Base-by-base conservation (phyloP, 2,329 filamentous ascomycete species). In the Cercospora citrullina region DNA sequence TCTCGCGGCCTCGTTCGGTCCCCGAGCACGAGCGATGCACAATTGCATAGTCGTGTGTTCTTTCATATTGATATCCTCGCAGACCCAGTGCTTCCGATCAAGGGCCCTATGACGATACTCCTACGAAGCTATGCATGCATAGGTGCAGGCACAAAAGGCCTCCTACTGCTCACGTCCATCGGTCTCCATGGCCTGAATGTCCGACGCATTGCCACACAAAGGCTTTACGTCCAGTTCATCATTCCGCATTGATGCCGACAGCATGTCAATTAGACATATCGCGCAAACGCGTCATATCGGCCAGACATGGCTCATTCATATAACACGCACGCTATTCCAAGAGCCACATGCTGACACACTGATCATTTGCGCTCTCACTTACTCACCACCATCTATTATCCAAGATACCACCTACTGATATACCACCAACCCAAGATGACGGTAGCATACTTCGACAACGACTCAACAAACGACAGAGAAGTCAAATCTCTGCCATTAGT, bases 401-500 rank as follows among this genome's bases (percentile, higher is more conserved):
- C 9, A 33, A 33, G 31, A 33, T 33, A 4, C 3, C 31, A 33
- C 31, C 31, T 14, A 36, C 31, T 16, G 33, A 39, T 39, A 39
- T 7, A 39, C 14, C 5, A 7, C 33, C 14, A 39, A 39, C 12
- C 14, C 33, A 39, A 39, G 33, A 39, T 64, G 33, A 21, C 57
- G 28, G 21, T 31, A 26, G 60, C 36, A 33, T 63, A 60, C 28
- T 58, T 30, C 21, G 60, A 63, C 39, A 45, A 21, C 33, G 18
- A 64, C 14, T n/a, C 45, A 10, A 48, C 42, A 0, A 60, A 36
- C 33, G 33, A 23, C 55, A 23, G 53, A 39, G 36, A 70, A 18
- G 59, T 64, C 23, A 66, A 66, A 30, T 59, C 71, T 4, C 60
- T 72, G 10, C 71, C 71, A 12, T 39, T 36, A 5, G 65, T 69